Conservation (phyloP, 2,329 filamentous ascomycete species). For the Diplodia scrobiculata region DNA sequence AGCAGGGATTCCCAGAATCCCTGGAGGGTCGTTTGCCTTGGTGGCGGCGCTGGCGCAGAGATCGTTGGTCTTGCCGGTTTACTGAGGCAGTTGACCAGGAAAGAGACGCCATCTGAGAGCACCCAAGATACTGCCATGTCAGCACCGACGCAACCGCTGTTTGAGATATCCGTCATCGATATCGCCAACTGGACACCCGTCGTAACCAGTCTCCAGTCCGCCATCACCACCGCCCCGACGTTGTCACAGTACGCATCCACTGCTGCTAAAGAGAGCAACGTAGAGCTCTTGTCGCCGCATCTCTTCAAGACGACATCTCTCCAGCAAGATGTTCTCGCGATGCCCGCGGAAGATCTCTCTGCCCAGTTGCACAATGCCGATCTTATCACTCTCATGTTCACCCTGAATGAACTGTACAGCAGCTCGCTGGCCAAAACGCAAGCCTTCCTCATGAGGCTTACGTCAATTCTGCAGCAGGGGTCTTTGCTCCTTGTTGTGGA, state of each 20-base stretch:
- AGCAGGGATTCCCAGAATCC: not conserved
- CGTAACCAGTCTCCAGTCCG: conserved; percentile 59
- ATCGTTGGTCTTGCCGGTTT: conserved; percentile 64
- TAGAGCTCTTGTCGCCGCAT: conserved; percentile 40
- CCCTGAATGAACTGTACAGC: conserved; percentile 91
- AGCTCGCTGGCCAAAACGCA: conserved; percentile 74
- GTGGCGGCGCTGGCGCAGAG: conserved; percentile 67
- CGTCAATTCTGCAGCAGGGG: conserved; percentile 58
- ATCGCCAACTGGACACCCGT: conserved; percentile 75
- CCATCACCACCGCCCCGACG: conserved; percentile 56
- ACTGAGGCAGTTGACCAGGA: conserved; percentile 34
- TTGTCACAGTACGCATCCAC: conserved; percentile 54
- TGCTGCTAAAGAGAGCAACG: conserved; percentile 48
- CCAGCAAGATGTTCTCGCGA: conserved; percentile 55
- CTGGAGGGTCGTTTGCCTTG: conserved; percentile 59
- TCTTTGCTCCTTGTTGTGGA: conserved; percentile 83
- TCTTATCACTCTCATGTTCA: conserved; percentile 85
- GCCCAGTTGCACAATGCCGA: conserved; percentile 38
- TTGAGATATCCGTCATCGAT: conserved; percentile 70
- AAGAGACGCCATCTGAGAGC: not conserved
- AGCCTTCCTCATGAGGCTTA: conserved; percentile 70
- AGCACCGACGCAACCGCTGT: not conserved
- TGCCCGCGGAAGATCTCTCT: conserved; percentile 44
- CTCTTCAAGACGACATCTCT: conserved; percentile 46
- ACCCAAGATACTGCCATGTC: not conserved